Evolutionary conservation across 768 basidiomycete species (phyloP), one percentile per base, ranked within the genome.

Genomic region (Suillus alpinus): DNA sequence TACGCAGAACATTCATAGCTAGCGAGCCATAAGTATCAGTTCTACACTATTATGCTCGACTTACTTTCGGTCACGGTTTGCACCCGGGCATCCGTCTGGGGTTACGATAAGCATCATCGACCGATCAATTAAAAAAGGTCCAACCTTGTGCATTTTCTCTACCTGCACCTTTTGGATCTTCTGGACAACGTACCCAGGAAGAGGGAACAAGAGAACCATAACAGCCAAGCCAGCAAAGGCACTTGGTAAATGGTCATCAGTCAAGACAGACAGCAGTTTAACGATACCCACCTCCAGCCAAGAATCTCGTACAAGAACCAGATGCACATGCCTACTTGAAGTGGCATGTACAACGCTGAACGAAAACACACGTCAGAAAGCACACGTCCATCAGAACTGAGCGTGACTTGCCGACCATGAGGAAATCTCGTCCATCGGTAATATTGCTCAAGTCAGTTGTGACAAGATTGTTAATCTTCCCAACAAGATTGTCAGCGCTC

Each of bases 381-480:
- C 1, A 41, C 36, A 6, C 23, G 3, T n/a, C 29, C n/a, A 20
- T 8, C 32, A 29, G 49, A 29, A 26, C 0, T 1, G 29, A 44
- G 26, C 18, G 26, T 26, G 13, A 50, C 57, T 56, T 60, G 56
- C 64, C 44, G 14, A 58, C 10, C 41, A 56, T 23, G 16, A 71
- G 43, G 52, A 68, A 62, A 50, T 70, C 66, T 26, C 65, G 61
- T 14, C 61, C 65, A 10, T 69, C 65, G 5, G 39, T 64, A 26
- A 66, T 55, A 23, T 66, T 67, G 16, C 36, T 57, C 47, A 56
- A 56, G 56, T 62, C 69, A 52, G 86, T 85, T 8, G 89, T 85
- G 37, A 90, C 82, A 6, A 92, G 74, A 58, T 91, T 92, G 70
- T 88, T 92, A 69, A 93, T 86, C 68, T 84, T 89, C 10, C 92